Evolutionary conservation across 108 stramenopile genomes (phyloP).

Genomic region (Pseudonitzschia delicatissima): DNA sequence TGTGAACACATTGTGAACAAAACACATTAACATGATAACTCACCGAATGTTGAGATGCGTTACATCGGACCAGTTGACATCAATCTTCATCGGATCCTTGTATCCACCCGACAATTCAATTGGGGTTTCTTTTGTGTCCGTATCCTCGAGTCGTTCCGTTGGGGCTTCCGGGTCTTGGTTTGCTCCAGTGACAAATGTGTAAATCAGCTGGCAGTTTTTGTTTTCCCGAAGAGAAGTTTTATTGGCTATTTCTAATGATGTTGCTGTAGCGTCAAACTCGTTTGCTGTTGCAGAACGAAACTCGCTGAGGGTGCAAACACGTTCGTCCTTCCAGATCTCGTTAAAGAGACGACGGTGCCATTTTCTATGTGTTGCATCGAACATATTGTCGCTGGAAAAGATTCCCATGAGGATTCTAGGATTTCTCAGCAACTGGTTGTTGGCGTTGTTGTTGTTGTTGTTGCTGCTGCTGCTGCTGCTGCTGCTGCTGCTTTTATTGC

Average conservation of each 20-base stretch:
- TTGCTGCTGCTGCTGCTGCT: too few species aligned
- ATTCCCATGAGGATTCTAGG: conserved; percentile 42
- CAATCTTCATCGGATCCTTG: conserved; percentile 1
- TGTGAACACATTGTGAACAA: too few species aligned
- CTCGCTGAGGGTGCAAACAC: conserved; percentile 39
- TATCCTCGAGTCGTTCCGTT: conserved; percentile 18
- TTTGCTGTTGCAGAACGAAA: too few species aligned
- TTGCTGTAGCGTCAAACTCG: too few species aligned
- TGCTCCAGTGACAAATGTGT: conserved; percentile 47
- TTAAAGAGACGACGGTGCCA: conserved; percentile 43
- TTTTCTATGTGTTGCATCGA: conserved; percentile 36
- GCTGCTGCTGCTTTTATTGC: neutral
- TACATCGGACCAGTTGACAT: conserved; percentile 22
- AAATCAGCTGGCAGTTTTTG: conserved; percentile 40
- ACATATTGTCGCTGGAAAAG: conserved; percentile 29
- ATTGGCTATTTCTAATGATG: too few species aligned
- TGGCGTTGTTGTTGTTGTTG: neutral
- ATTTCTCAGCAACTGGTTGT: neutral
- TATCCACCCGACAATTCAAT: conserved; percentile 5
- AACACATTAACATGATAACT: neutral
- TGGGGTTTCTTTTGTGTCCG: conserved; percentile 9
- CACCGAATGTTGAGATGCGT: conserved; percentile 30
- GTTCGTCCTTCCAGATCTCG: conserved; percentile 39
- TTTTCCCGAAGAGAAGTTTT: neutral
- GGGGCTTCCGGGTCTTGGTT: conserved; percentile 23